These are phyloP conservation scores for Chlorella sp. DNA, from an alignment of 139 green algal species.

Conservation along the genomic window DNA sequence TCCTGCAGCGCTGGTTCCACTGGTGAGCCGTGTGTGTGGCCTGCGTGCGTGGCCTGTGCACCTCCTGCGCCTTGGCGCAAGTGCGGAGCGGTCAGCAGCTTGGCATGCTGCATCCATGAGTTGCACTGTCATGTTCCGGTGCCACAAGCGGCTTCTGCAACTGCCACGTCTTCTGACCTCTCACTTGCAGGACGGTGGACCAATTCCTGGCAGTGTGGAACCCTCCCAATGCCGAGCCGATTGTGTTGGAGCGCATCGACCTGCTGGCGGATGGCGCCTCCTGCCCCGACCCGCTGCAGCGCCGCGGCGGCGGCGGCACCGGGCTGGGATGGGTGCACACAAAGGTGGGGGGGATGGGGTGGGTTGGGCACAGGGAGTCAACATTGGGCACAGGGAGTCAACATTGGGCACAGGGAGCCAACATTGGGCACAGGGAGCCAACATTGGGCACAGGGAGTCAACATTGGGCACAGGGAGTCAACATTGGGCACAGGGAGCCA, in stretches of 20 bases:
- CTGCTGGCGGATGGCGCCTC: slow-evolving; percentile 9
- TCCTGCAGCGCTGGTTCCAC: slow-evolving; percentile 93
- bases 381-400: no score
- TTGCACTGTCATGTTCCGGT: no score
- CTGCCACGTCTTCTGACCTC: neutral
- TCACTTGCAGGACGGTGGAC: slow-evolving; percentile 50
- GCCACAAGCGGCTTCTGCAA: neutral
- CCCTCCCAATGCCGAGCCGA: slow-evolving; percentile 66
- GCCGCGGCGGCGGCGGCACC: no score
- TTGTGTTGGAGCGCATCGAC: slow-evolving; percentile 54
- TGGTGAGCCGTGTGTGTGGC: slow-evolving; percentile 48
- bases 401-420: no score
- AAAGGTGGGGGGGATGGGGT: slow-evolving; percentile 32
- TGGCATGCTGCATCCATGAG: no score
- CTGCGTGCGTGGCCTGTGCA: no score
- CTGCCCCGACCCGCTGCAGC: slow-evolving; percentile 13
- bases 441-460: no score
- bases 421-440: no score
- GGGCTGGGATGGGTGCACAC: slow-evolving; percentile 42
- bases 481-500: no score
- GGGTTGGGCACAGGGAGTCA: neutral
- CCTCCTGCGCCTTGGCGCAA: no score
- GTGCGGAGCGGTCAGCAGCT: no score
- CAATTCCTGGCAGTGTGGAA: slow-evolving; percentile 90
- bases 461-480: no score